Conservation (phyloP, 1,284 basidiomycete species). For the Ceraceosorus guamensis region DNA sequence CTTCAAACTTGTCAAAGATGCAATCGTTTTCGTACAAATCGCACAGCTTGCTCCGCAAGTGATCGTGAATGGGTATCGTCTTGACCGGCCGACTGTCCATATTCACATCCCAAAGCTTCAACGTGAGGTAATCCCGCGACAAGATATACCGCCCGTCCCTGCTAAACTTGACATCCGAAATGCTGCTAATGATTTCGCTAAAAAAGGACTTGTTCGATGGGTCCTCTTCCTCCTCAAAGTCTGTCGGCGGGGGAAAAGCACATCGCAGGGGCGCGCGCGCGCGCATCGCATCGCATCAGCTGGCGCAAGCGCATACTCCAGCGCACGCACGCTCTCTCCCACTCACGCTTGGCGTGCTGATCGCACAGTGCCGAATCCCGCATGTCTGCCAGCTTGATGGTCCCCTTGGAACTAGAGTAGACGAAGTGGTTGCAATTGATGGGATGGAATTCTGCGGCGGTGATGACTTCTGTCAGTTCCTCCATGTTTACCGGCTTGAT, state of each 20-base stretch:
- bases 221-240: slow-evolving; percentile 77
- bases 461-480: slow-evolving; percentile 98
- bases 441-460: slow-evolving; percentile 97
- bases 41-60: slow-evolving; percentile 91
- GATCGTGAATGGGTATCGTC: slow-evolving; percentile 98
- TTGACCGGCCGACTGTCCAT: slow-evolving; percentile 96
- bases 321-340: too few relatives aligned
- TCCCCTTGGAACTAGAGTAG: slow-evolving; percentile 99
- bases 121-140: slow-evolving; percentile 89
- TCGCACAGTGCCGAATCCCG: slow-evolving; percentile 95
- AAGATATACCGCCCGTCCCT: slow-evolving; percentile 94
- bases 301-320: too few relatives aligned
- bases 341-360: slow-evolving; percentile 85
- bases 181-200: slow-evolving; percentile 99
- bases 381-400: slow-evolving; percentile 99
- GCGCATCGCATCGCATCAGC: too few relatives aligned
- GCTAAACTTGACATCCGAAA: slow-evolving; percentile 99
- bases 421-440: slow-evolving; percentile 97
- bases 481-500: slow-evolving; percentile 99
- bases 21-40: slow-evolving; percentile 99
- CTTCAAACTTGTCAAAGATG: slow-evolving; percentile 96
- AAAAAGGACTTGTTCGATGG: slow-evolving; percentile 97
- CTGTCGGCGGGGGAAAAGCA: slow-evolving; percentile 10
- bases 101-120: slow-evolving; percentile 99
- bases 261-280: too few relatives aligned